phyloP scores from a whole-genome alignment of 2,329 filamentous ascomycete genomes.

The Ceratocystis destructans region DNA sequence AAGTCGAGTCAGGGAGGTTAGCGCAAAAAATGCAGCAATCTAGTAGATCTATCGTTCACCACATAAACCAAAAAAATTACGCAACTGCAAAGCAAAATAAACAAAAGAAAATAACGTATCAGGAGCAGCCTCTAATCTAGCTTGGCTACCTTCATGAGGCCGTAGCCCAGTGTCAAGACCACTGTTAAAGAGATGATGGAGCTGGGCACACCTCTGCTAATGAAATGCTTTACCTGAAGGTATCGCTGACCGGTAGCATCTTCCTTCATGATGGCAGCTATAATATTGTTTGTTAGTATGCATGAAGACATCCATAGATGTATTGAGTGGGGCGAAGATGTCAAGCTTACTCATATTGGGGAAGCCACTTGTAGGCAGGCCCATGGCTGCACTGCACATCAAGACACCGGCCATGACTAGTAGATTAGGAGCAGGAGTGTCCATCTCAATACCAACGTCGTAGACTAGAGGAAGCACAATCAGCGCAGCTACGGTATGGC shows the following conservation, averaged over 20 bases:
- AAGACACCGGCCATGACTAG: constrained; percentile 89
- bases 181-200: constrained; percentile 70
- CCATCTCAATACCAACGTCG: constrained; percentile 73
- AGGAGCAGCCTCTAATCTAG: constrained; percentile 32
- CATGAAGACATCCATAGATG: neutral
- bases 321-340: neutral
- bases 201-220: constrained; percentile 80
- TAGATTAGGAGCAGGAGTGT: constrained; percentile 80
- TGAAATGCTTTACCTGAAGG: constrained; percentile 82
- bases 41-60: neutral
- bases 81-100: neutral
- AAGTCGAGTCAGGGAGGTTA: neutral
- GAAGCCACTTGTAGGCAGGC: constrained; percentile 85
- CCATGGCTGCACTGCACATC: constrained; percentile 97
- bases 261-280: constrained; percentile 98
- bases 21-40: neutral
- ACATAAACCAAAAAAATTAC: neutral
- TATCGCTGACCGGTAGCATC: constrained; percentile 88
- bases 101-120: neutral
- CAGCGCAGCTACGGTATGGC: constrained; percentile 86
- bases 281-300: neutral
- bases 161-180: constrained; percentile 80
- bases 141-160: constrained; percentile 65
- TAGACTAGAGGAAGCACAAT: constrained; percentile 87
- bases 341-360: constrained; percentile 91